Conservation (phyloP, 83 land plant species). For the Larix sibirica region DNA sequence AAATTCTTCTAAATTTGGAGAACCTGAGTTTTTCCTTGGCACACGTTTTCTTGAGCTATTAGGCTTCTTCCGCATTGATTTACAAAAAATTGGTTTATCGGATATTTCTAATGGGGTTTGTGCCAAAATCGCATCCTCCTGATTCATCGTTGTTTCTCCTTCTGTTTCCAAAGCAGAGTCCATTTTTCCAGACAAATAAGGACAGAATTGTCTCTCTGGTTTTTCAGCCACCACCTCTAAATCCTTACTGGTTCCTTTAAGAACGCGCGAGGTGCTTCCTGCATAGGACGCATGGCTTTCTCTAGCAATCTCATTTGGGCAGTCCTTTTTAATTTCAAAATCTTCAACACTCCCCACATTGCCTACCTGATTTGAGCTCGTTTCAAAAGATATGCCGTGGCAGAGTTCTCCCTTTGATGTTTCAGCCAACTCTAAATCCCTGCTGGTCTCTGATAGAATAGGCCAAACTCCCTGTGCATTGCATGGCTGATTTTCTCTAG, state of each 20-base stretch:
- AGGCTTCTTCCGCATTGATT: background rate
- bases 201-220: too few relatives aligned
- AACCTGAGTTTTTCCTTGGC: background rate
- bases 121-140: background rate
- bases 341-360: background rate
- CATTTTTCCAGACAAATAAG: background rate
- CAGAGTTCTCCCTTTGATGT: background rate
- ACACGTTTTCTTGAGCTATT: background rate
- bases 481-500: background rate
- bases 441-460: background rate
- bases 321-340: conserved; percentile 11
- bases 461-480: background rate
- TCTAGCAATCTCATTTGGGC: background rate
- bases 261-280: background rate
- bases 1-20: conserved; percentile 3
- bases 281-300: background rate
- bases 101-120: background rate
- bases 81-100: background rate
- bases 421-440: background rate
- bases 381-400: background rate
- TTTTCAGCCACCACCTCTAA: background rate
- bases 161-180: background rate
- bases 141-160: background rate
- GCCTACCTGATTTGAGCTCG: background rate
- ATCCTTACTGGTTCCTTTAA: background rate